phyloP scores from a whole-genome alignment of 1,139 yeast species.

The Kodamaea sp. region DNA sequence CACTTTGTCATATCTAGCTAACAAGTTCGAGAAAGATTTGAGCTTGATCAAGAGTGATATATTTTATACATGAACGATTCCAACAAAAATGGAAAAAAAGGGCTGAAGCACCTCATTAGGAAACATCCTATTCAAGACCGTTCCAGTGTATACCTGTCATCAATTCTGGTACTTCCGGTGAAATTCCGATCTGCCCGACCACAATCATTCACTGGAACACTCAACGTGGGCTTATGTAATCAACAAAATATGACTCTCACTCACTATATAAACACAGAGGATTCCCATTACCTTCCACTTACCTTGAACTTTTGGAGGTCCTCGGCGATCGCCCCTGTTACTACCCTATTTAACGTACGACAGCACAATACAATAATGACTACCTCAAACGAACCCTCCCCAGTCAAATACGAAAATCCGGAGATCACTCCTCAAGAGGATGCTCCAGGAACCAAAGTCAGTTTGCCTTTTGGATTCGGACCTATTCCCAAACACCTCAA shows the following conservation, averaged over 20 bases:
- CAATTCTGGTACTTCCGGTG: too few species aligned
- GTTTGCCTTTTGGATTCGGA: slow-evolving; percentile 47
- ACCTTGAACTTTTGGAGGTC: neutral
- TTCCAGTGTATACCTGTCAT: too few species aligned
- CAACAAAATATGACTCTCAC: neutral
- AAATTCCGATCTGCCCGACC: too few species aligned
- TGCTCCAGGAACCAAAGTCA: slow-evolving; percentile 37
- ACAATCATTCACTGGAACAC: too few species aligned
- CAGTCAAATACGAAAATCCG: slow-evolving; percentile 17
- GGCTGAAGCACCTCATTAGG: too few species aligned
- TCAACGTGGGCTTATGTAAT: neutral
- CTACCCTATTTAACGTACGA: too few species aligned
- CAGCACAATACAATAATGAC: too few species aligned
- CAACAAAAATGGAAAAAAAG: too few species aligned
- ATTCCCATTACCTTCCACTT: too few species aligned
- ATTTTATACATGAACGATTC: slow-evolving; percentile 13
- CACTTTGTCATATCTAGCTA: slow-evolving; percentile 14
- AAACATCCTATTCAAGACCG: too few species aligned
- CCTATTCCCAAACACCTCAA: slow-evolving; percentile 37
- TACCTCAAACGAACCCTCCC: slow-evolving; percentile 4
- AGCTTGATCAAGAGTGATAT: slow-evolving; percentile 16
- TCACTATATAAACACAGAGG: too few species aligned
- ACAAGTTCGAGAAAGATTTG: slow-evolving; percentile 13
- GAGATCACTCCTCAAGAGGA: slow-evolving; percentile 13
- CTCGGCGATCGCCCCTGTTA: neutral